Conservation (phyloP, 305 asterid species). For the Salvia sclarea region DNA sequence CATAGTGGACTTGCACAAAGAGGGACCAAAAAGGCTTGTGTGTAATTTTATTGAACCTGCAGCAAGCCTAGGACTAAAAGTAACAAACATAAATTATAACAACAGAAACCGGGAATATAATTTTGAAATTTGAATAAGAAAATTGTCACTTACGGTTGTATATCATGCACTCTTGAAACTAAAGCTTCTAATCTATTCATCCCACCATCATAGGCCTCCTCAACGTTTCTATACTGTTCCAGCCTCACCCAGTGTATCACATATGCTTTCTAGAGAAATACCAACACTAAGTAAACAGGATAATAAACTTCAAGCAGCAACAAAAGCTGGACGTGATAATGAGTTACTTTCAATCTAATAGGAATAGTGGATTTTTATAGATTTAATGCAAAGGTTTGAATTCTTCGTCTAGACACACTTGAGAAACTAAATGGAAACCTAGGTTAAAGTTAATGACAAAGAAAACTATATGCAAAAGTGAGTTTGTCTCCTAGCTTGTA, state of each 20-base stretch:
- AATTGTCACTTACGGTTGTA: constrained; percentile 60
- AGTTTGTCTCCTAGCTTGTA: constrained; percentile 2
- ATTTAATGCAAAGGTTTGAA: constrained; percentile 4
- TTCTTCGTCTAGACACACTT: background rate
- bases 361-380: background rate
- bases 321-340: constrained; percentile 13
- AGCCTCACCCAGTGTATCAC: constrained; percentile 95
- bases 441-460: constrained; percentile 9
- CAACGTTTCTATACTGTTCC: constrained; percentile 71
- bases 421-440: constrained; percentile 2
- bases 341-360: constrained; percentile 3
- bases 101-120: constrained; percentile 17
- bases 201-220: constrained; percentile 84
- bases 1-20: constrained; percentile 72
- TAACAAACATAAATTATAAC: constrained; percentile 27
- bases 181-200: constrained; percentile 67
- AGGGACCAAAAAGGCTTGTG: constrained; percentile 73
- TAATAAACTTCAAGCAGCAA: constrained; percentile 26
- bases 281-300: constrained; percentile 17
- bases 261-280: constrained; percentile 72
- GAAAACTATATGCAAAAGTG: constrained; percentile 11
- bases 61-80: constrained; percentile 72
- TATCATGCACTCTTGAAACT: constrained; percentile 78
- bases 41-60: constrained; percentile 74
- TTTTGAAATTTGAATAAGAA: constrained; percentile 12